Conservation (phyloP, 192 early-diverging fungal species). For the Dimargaris cristalligena region DNA sequence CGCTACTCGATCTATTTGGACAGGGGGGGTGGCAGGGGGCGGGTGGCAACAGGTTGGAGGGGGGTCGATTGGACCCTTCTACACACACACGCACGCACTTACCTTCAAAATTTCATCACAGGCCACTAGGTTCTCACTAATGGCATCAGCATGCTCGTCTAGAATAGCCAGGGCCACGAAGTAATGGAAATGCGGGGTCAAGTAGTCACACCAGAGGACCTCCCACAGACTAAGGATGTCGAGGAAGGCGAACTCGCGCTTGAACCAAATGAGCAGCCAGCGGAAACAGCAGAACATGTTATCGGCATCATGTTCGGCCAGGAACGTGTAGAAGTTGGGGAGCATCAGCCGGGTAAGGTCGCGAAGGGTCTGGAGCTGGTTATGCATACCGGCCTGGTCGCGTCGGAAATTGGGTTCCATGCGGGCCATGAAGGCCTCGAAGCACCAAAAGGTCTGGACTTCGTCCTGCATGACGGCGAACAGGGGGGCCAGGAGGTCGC, state of each 20-base stretch:
- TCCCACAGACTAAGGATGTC: conserved; percentile 82
- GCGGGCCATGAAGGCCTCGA: conserved; percentile 74
- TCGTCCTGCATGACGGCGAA: conserved; percentile 81
- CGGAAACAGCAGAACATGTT: conserved; percentile 98
- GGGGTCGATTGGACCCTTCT: too few relatives aligned
- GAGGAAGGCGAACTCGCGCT: conserved; percentile 85
- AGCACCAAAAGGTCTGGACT: conserved; percentile 84
- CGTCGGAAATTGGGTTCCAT: conserved; percentile 82
- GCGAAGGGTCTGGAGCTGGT: conserved; percentile 65
- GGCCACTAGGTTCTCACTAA: conserved; percentile 57
- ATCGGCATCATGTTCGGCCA: conserved; percentile 56
- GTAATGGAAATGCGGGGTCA: conserved; percentile 66
- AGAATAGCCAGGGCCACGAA: conserved; percentile 95
- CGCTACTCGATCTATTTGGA: too few relatives aligned
- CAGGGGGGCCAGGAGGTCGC: conserved; percentile 78
- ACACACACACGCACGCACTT: too few relatives aligned
- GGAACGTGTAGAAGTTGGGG: conserved; percentile 62
- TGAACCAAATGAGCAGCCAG: conserved; percentile 94
- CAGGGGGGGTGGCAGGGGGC: too few relatives aligned
- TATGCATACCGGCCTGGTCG: conserved; percentile 90
- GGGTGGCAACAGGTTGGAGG: too few relatives aligned
- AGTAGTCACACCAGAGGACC: conserved; percentile 55
- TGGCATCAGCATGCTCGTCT: conserved; percentile 64
- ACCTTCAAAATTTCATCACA: conserved; percentile 93
- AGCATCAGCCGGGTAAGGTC: conserved; percentile 77